Base-by-base conservation (phyloP, 106 monocot species). In the Gastrodia elata region DNA sequence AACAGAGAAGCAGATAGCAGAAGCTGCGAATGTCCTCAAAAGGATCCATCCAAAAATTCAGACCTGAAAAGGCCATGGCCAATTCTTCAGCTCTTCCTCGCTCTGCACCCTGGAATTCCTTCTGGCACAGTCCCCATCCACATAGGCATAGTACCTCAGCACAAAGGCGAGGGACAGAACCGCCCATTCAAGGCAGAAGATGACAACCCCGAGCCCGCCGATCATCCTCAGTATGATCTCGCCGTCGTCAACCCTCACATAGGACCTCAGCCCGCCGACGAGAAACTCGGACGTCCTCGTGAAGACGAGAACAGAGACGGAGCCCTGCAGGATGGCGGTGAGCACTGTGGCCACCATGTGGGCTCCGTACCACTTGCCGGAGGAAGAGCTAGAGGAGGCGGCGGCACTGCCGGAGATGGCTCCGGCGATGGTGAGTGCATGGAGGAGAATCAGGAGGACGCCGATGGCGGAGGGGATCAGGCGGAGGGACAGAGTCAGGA, bases 401-500 rank as follows among this genome's bases (percentile, higher is more conserved):
- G 82, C 74, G 68, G 89, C 78, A 76, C 83, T 82, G 42, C 79
- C 86, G 74, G 81, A 83, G 69, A 84, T 46, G 75, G 89, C 84
- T 39, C 82, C 87, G 74, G 68, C 70, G 70, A 91, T 83, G 77
- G 94, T 94, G 70, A 94, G 67, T 34, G 73, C 64, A 33, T 94
- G 94, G 78, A 94, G 94, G 84, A 91, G 80, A 75, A 91, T 86
- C 70, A 94, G 85, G 81, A 87, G 79, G 83, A 94, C 68, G 49
- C 91, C 94, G 78, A 73, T 75, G 67, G 79, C 65, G 46, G 91
- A 84, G 59, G 94, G 94, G 72, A 94, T 28, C 33, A 94, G 91
- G 76, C 94, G 94, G 73, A 94, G 91, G 65, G 94, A 94, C 73
- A 94, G 91, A 27, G 85, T 86, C 34, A 94, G 91, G 83, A 95